These are phyloP conservation scores for Infundibulicybe gibba DNA, from an alignment of 768 basidiomycete species.

Conservation along the genomic window DNA sequence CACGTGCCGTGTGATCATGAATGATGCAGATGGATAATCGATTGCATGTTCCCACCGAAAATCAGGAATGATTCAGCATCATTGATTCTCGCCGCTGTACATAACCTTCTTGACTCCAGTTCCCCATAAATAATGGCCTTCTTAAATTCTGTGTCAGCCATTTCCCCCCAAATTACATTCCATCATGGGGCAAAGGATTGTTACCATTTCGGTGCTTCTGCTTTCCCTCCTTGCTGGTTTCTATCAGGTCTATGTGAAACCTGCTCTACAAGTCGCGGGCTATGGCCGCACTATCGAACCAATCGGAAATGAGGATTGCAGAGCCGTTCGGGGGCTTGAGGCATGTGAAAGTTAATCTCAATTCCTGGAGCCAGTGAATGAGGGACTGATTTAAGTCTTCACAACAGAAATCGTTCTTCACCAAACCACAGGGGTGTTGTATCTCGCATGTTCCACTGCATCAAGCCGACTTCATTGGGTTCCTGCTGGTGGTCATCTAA, in stretches of 20 bases:
- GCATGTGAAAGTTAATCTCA: neutral
- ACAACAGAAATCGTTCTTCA: slow-evolving; percentile 59
- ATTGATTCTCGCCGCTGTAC: too few relatives aligned
- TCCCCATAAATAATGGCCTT: too few relatives aligned
- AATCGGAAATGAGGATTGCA: neutral
- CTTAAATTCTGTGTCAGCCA: too few relatives aligned
- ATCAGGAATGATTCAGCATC: too few relatives aligned
- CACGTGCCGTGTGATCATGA: too few relatives aligned
- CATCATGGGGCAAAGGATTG: too few relatives aligned
- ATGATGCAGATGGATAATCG: too few relatives aligned
- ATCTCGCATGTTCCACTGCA: slow-evolving; percentile 59
- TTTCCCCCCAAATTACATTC: too few relatives aligned
- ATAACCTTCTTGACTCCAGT: too few relatives aligned
- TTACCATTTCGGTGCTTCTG: neutral
- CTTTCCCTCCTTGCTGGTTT: neutral
- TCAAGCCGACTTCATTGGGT: slow-evolving; percentile 47
- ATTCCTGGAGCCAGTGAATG: neutral
- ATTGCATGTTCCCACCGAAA: too few relatives aligned
- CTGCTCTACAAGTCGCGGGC: neutral
- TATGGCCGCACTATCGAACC: neutral
- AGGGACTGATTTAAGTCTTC: neutral
- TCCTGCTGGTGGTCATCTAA: slow-evolving; percentile 35
- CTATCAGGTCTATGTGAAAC: neutral
- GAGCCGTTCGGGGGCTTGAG: neutral
- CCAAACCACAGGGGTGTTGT: slow-evolving; percentile 51